Conservation (phyloP, 1,284 basidiomycete species). For the Cystobasidium slooffiae region DNA sequence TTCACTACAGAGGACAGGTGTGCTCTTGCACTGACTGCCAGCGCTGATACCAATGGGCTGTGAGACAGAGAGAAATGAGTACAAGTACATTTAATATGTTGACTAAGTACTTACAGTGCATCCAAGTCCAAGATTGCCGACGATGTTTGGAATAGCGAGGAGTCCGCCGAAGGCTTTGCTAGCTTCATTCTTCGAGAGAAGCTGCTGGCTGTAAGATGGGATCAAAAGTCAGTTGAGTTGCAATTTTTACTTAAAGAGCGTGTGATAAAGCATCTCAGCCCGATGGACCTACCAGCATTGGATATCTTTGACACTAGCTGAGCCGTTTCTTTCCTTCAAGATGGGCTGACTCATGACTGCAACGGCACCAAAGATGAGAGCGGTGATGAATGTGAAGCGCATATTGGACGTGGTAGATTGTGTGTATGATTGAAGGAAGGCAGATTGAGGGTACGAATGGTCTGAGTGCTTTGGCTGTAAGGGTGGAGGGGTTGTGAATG, state of each 20-base stretch:
- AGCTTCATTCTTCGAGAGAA: constrained; percentile 28
- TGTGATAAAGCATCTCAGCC: not conserved
- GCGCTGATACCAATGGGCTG: constrained; percentile 23
- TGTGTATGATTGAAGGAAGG: not conserved
- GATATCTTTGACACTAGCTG: constrained; percentile 35
- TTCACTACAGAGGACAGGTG: constrained; percentile 33
- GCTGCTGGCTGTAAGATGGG: constrained; percentile 14
- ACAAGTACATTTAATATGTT: not conserved
- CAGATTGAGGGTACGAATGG: not conserved
- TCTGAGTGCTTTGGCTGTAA: not conserved
- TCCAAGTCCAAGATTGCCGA: constrained; percentile 31
- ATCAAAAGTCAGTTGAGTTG: not conserved
- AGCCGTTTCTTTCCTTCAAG: constrained; percentile 38
- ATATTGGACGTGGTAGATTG: constrained; percentile 6
- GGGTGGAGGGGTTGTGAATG: not conserved
- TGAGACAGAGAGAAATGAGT: not conserved
- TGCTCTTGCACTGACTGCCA: constrained; percentile 39
- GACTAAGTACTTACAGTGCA: constrained; percentile 21
- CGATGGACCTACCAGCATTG: constrained; percentile 34
- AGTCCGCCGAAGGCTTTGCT: constrained; percentile 34
- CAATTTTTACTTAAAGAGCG: no score
- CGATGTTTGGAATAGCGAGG: not conserved
- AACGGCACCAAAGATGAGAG: not conserved
- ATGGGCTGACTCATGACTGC: constrained; percentile 12
- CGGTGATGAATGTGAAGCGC: constrained; percentile 19